Conservation (phyloP, 352 stramenopile genomes). For the Aphanomyces invadans region DNA sequence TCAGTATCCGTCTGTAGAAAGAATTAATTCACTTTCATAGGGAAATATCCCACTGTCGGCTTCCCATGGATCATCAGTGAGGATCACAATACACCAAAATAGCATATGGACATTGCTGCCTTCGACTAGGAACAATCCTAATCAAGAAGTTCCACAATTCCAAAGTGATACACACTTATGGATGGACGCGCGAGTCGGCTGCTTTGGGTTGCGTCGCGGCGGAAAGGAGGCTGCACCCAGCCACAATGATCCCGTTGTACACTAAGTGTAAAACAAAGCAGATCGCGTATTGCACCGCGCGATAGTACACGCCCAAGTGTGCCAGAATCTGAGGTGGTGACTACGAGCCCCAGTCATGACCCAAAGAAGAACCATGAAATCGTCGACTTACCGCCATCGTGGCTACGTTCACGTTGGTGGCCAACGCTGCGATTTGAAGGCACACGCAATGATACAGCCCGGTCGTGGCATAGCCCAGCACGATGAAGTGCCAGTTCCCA, state of each 20-base stretch:
- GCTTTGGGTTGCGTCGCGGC: neutral
- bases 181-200: too few species aligned
- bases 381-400: slow-evolving; percentile 6
- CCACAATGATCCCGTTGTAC: slow-evolving; percentile 18
- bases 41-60: too few species aligned
- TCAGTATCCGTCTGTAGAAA: too few species aligned
- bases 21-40: too few species aligned
- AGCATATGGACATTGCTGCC: too few species aligned
- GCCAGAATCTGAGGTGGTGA: slow-evolving; percentile 9
- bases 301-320: slow-evolving; percentile 24
- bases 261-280: slow-evolving; percentile 16
- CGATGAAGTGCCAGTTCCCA: slow-evolving; percentile 11
- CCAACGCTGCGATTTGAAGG: slow-evolving; percentile 14
- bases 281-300: slow-evolving; percentile 17
- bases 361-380: neutral
- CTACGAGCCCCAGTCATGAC: neutral
- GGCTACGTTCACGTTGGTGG: slow-evolving; percentile 18
- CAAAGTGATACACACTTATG: neutral
- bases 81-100: neutral
- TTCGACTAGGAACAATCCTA: too few species aligned
- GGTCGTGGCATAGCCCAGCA: slow-evolving; percentile 12
- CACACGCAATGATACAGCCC: slow-evolving; percentile 12
- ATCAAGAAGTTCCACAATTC: neutral
- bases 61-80: too few species aligned
- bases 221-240: neutral